phyloP scores from a whole-genome alignment of 495 filamentous ascomycete genomes.

The Xylaria scruposa region DNA sequence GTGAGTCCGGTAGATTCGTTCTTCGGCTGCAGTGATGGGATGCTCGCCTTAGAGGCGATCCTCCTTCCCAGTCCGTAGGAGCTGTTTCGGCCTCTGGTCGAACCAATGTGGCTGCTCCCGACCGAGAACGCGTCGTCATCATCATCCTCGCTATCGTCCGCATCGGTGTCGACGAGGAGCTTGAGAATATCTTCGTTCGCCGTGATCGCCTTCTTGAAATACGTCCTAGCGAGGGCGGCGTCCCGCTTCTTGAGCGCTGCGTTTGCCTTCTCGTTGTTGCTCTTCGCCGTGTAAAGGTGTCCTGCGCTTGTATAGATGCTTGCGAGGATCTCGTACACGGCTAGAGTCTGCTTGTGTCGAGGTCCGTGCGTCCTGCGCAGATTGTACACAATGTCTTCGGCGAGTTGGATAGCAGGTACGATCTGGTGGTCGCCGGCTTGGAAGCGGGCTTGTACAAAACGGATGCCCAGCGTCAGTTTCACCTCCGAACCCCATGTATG shows the following conservation, averaged over 20 bases:
- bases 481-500: conserved; percentile 20
- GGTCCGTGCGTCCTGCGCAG: conserved; percentile 61
- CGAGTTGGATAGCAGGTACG: conserved; percentile 50
- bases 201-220: conserved; percentile 23
- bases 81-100: neutral
- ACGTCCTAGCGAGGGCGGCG: conserved; percentile 8
- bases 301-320: conserved; percentile 55
- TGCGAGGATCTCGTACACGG: conserved; percentile 58
- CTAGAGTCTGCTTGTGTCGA: conserved; percentile 53
- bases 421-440: conserved; percentile 43
- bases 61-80: conserved; percentile 1
- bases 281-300: conserved; percentile 52
- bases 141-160: conserved; percentile 15
- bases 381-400: conserved; percentile 63
- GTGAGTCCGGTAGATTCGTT: neutral
- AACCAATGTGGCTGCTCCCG: conserved; percentile 18
- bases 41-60: conserved; percentile 12
- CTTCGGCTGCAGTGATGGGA: neutral
- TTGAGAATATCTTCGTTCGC: conserved; percentile 22
- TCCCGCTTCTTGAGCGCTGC: conserved; percentile 17
- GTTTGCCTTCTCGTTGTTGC: conserved; percentile 51
- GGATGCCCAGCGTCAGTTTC: conserved; percentile 47
- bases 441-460: conserved; percentile 60
- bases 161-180: conserved; percentile 12
- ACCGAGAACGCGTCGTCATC: conserved; percentile 20